These are phyloP conservation scores for Pseudogymnoascus sp. DNA, from an alignment of 2,329 filamentous ascomycete genomes.

Conservation along the genomic window DNA sequence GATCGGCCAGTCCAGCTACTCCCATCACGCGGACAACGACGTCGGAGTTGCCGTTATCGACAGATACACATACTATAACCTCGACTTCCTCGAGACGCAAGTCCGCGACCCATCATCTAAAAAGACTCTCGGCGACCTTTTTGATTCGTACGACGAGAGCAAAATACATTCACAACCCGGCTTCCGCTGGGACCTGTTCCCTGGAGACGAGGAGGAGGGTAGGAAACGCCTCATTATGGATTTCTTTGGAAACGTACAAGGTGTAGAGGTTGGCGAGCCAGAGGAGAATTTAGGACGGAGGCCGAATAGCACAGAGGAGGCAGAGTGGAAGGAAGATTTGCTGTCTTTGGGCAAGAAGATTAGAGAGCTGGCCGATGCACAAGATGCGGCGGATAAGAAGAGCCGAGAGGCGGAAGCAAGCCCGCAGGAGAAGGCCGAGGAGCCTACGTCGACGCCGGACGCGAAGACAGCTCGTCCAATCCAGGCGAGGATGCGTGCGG, in stretches of 20 bases:
- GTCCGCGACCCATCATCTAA: constrained; percentile 81
- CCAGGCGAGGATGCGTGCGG: constrained; percentile 36
- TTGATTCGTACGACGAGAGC: constrained; percentile 89
- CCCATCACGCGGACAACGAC: constrained; percentile 95
- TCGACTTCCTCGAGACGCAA: constrained; percentile 90
- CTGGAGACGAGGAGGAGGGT: constrained; percentile 69
- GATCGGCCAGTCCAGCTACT: constrained; percentile 93
- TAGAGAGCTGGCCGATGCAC: constrained; percentile 39
- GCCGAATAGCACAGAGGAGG: constrained; percentile 39
- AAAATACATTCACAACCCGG: constrained; percentile 94
- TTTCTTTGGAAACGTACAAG: constrained; percentile 97
- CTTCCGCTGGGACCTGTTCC: constrained; percentile 91
- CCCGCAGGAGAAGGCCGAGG: constrained; percentile 14
- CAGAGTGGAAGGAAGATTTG: constrained; percentile 64
- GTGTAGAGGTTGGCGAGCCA: constrained; percentile 70
- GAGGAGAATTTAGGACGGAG: constrained; percentile 22
- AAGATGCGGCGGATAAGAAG: constrained; percentile 39
- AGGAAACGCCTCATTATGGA: constrained; percentile 81
- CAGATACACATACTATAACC: constrained; percentile 96
- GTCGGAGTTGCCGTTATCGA: constrained; percentile 98
- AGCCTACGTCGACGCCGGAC: constrained; percentile 18
- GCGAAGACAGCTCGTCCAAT: constrained; percentile 20
- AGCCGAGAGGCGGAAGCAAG: constrained; percentile 19
- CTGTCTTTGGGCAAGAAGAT: constrained; percentile 66
- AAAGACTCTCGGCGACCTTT: constrained; percentile 85